Conservation (phyloP, 352 stramenopile species). For the Globisporangium camurandrum region DNA sequence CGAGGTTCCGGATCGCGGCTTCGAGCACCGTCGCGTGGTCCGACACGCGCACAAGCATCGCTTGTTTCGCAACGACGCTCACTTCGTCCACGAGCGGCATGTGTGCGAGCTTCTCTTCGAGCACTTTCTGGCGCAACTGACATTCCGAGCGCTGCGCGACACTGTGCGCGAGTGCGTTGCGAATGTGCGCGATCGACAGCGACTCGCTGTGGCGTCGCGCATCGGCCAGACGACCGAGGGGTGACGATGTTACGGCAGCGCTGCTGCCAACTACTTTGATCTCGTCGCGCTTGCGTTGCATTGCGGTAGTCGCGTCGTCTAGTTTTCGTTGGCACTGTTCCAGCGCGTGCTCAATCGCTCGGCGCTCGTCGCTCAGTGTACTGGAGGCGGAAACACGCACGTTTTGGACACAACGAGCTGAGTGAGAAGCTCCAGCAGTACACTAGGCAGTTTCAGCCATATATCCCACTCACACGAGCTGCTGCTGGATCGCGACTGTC, state of each 20-base stretch:
- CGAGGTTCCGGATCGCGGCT: constrained; percentile 13
- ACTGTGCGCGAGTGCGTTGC: neutral
- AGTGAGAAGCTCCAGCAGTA: neutral
- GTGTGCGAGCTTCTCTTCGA: constrained; percentile 5
- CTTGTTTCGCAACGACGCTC: neutral
- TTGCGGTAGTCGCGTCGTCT: neutral
- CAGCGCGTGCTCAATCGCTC: neutral
- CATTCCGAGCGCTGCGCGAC: neutral
- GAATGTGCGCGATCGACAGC: neutral
- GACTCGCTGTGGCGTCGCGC: neutral
- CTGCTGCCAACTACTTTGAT: neutral
- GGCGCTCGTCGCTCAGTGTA: neutral
- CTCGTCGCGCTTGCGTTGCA: neutral
- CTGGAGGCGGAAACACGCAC: neutral
- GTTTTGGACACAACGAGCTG: no score
- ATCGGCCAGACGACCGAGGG: no score
- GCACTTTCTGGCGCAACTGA: neutral
- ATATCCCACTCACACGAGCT: neutral
- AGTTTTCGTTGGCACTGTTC: neutral
- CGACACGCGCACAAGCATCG: neutral
- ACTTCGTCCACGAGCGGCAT: neutral
- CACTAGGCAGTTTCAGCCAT: neutral
- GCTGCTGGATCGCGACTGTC: neutral
- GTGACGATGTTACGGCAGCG: no score
- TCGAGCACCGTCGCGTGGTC: constrained; percentile 8